Evolutionary conservation across 2,329 filamentous ascomycete species (phyloP).

Genomic region (Xylaria sp.): DNA sequence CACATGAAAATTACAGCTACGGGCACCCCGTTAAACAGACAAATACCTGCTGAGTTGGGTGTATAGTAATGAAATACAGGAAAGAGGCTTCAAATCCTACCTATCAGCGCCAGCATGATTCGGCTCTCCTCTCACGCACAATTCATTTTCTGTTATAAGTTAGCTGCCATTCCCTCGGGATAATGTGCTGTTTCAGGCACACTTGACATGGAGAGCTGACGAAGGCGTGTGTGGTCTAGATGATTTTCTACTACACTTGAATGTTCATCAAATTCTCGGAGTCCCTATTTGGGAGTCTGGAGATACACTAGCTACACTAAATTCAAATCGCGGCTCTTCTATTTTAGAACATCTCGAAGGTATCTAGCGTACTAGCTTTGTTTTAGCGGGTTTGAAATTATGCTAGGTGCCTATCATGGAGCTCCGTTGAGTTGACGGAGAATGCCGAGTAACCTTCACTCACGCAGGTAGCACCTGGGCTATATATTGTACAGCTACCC

Average conservation of each 20-base stretch:
- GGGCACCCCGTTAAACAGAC: neutral
- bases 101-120: neutral
- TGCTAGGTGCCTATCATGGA: neutral
- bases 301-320: neutral
- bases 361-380: neutral
- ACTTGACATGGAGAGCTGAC: neutral
- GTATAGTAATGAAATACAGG: neutral
- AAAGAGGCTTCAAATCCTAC: neutral
- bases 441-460: neutral
- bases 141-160: neutral
- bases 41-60: neutral
- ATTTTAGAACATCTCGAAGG: neutral
- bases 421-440: neutral
- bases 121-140: neutral
- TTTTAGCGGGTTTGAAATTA: neutral
- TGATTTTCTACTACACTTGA: neutral
- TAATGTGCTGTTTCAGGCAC: neutral
- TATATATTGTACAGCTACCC: neutral
- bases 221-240: neutral
- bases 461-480: neutral
- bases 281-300: constrained; percentile 2
- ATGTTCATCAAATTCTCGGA: constrained; percentile 3
- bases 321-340: neutral
- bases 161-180: neutral
- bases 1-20: neutral